Percentiles rank a stretch among this genome's conserved stretches.
Evolutionary conservation across 352 stramenopile genomes (phyloP).

Genomic region (Pythium oligandrum): DNA sequence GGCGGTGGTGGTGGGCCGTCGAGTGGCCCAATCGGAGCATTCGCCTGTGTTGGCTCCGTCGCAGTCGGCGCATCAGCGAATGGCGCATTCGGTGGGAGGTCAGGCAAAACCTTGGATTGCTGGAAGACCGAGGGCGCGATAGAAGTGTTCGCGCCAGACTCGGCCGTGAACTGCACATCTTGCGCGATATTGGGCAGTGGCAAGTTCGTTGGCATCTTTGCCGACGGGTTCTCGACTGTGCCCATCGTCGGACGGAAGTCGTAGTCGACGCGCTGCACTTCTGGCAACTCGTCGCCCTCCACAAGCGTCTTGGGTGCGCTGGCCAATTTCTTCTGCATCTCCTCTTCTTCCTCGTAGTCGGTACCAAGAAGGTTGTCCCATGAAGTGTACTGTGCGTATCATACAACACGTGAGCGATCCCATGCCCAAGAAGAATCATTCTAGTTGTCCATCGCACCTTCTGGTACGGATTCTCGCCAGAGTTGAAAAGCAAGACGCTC

Average conservation of each 20-base stretch:
- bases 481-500: slow-evolving; percentile 85
- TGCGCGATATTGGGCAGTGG: slow-evolving; percentile 75
- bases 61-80: slow-evolving; percentile 67
- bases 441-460: slow-evolving; percentile 32
- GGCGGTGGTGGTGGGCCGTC: slow-evolving; percentile 60
- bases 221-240: slow-evolving; percentile 62
- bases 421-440: neutral
- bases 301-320: slow-evolving; percentile 75
- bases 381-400: slow-evolving; percentile 63
- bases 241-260: slow-evolving; percentile 72
- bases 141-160: slow-evolving; percentile 36
- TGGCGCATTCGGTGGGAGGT: slow-evolving; percentile 52
- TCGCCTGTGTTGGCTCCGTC: slow-evolving; percentile 50
- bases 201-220: slow-evolving; percentile 73
- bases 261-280: slow-evolving; percentile 69
- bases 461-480: slow-evolving; percentile 84
- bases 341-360: slow-evolving; percentile 85
- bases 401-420: neutral
- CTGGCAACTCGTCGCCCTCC: slow-evolving; percentile 73
- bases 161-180: slow-evolving; percentile 64
- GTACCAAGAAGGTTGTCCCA: slow-evolving; percentile 85
- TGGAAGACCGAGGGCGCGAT: slow-evolving; percentile 85
- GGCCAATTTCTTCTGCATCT: slow-evolving; percentile 78
- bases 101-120: slow-evolving; percentile 58
- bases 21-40: slow-evolving; percentile 42